Conservation (phyloP, 2,329 filamentous ascomycete genomes). For the Neofusicoccum parvum region DNA sequence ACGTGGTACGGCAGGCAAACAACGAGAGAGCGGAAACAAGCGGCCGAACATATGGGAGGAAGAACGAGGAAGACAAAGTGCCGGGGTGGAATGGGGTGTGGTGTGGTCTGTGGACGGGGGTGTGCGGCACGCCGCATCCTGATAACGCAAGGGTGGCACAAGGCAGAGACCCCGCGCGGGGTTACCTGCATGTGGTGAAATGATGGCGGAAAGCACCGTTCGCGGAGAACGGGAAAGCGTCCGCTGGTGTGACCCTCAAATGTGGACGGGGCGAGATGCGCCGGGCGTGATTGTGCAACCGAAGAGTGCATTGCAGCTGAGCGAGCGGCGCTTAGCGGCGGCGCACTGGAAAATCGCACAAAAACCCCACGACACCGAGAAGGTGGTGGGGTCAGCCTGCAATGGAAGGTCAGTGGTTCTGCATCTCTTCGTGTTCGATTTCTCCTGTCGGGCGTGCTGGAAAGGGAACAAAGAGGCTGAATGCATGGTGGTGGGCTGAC, state of each 20-base stretch:
- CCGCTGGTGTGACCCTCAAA: background rate
- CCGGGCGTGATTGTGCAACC: conserved; percentile 12
- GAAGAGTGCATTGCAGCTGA: background rate
- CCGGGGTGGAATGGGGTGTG: background rate
- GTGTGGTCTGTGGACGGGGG: background rate
- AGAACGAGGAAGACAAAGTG: background rate
- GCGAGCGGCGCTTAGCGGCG: conserved; percentile 12
- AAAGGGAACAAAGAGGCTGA: background rate
- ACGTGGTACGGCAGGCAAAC: background rate
- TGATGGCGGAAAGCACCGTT: background rate
- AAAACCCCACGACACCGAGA: background rate
- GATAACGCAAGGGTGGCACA: conserved; percentile 13
- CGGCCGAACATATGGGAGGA: background rate
- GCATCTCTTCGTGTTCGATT: background rate
- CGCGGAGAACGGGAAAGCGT: conserved; percentile 12
- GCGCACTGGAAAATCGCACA: background rate
- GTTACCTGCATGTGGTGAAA: background rate
- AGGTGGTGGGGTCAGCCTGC: background rate
- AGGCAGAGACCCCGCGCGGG: background rate
- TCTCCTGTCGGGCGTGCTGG: background rate
- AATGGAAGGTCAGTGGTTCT: background rate
- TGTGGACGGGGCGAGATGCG: background rate
- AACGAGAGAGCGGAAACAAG: background rate
- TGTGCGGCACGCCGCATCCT: background rate
- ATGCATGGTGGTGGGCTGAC: background rate